Percentiles rank a stretch among this genome's conserved stretches.
These are phyloP conservation scores for Eucalyptus caleyi DNA, from an alignment of 345 rosid genomes.

Conservation along the genomic window DNA sequence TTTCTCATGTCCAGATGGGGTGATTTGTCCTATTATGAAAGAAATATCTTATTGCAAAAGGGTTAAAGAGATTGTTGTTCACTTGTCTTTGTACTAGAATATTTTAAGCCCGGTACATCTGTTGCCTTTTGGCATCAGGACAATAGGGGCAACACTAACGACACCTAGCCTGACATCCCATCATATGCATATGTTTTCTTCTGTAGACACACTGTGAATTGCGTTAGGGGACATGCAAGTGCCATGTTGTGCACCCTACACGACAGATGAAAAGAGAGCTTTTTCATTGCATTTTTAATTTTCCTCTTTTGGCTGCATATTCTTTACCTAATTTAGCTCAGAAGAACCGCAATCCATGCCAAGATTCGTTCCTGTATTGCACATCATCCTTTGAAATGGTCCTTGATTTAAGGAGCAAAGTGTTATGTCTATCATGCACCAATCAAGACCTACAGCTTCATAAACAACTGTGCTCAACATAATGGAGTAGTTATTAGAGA, in stretches of 20 bases:
- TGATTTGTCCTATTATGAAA: neutral
- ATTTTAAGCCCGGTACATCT: neutral
- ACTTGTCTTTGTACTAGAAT: neutral
- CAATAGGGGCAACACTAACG: neutral
- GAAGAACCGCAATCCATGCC: neutral
- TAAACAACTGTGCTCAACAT: neutral
- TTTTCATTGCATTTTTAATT: neutral
- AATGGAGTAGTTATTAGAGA: neutral
- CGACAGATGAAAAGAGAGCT: neutral
- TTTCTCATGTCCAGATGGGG: neutral
- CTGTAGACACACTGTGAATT: neutral
- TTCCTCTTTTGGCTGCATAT: neutral
- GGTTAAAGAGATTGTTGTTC: neutral
- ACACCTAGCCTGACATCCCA: neutral
- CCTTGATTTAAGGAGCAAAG: neutral
- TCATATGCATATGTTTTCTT: neutral
- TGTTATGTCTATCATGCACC: neutral
- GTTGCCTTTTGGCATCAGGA: neutral
- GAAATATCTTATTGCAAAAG: neutral
- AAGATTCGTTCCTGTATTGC: neutral
- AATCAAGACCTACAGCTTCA: neutral
- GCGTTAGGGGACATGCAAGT: neutral
- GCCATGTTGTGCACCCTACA: neutral
- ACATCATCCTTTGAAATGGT: neutral
- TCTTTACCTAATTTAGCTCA: neutral